Percentiles rank a stretch among this genome's conserved stretches.
Conservation (phyloP, 2,329 filamentous ascomycete genomes). For the Fusarium nematophilum region DNA sequence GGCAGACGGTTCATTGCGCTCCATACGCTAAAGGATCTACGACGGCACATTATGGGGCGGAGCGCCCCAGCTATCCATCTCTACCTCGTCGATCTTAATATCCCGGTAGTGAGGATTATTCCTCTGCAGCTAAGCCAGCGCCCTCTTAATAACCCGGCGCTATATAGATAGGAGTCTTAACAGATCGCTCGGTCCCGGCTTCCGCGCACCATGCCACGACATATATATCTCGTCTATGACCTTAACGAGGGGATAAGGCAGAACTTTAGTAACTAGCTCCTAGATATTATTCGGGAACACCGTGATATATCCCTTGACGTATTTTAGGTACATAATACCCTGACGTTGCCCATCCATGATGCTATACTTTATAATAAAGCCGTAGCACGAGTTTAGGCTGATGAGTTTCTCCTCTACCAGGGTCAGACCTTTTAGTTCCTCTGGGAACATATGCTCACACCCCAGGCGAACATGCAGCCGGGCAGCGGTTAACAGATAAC, state of each 20-base stretch:
- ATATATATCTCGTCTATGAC: slow-evolving; percentile 6
- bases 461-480: background rate
- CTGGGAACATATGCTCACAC: no score
- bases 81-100: background rate
- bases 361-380: no score
- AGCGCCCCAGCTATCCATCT: background rate
- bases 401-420: no score
- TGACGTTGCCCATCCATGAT: no score
- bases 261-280: background rate
- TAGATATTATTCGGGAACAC: slow-evolving; percentile 11
- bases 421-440: no score
- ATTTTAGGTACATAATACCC: no score
- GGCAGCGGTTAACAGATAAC: background rate
- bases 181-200: background rate
- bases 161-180: background rate
- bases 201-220: background rate
- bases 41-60: background rate
- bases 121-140: background rate
- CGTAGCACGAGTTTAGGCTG: no score
- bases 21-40: background rate
- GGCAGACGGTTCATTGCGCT: background rate
- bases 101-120: background rate
- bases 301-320: no score
- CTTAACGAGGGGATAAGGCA: background rate
- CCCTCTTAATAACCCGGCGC: background rate